Conservation (phyloP, 306 rosid species). For the Vigna mungo region DNA sequence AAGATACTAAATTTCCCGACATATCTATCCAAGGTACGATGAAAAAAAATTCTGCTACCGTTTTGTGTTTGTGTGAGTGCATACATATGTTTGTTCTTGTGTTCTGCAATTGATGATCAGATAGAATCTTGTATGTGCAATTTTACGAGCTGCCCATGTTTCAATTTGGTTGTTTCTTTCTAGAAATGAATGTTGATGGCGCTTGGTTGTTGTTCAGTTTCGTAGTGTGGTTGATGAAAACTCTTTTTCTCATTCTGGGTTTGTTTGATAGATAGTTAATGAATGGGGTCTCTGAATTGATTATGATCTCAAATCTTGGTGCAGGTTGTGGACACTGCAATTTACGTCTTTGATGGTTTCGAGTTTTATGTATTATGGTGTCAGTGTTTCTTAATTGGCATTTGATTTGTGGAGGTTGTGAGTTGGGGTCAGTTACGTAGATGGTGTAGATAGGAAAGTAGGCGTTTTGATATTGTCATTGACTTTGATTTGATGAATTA, state of each 20-base stretch:
- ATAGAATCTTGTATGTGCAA: constrained; percentile 10
- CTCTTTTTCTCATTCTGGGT: constrained; percentile 3
- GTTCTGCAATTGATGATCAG: constrained; percentile 1
- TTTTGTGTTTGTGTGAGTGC: background rate
- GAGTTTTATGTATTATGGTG: constrained; percentile 64
- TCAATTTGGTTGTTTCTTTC: constrained; percentile 24
- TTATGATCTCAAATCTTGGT: constrained; percentile 43
- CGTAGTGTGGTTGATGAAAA: constrained; percentile 7
- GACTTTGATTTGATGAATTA: constrained; percentile 47
- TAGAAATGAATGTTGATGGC: constrained; percentile 3
- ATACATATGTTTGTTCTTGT: background rate
- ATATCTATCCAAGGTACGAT: constrained; percentile 50
- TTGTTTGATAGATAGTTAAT: constrained; percentile 13
- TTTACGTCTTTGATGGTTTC: constrained; percentile 55
- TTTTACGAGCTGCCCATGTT: constrained; percentile 29
- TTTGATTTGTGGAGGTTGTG: constrained; percentile 65
- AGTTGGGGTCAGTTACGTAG: constrained; percentile 55
- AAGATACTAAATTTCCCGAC: background rate
- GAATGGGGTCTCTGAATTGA: constrained; percentile 32
- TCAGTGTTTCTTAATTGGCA: constrained; percentile 58
- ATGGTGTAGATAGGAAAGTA: constrained; percentile 52
- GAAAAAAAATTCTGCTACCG: background rate
- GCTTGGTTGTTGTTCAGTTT: constrained; percentile 20
- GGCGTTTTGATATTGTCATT: constrained; percentile 51
- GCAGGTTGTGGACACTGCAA: constrained; percentile 62